These are phyloP conservation scores for Cyclotella kingstonii DNA, from an alignment of 108 stramenopile genomes.

Conservation along the genomic window DNA sequence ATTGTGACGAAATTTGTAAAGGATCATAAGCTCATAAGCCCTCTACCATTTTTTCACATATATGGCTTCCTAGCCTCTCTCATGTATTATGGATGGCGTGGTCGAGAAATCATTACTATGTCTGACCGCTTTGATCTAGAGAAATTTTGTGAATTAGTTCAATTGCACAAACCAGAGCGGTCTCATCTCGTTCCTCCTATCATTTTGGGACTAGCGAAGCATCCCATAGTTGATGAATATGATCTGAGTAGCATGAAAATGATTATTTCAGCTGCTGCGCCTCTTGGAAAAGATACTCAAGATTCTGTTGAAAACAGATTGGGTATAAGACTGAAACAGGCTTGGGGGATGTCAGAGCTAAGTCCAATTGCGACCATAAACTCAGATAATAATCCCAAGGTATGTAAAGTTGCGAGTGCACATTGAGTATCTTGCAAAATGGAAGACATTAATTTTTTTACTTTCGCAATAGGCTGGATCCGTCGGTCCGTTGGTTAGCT, in stretches of 20 bases:
- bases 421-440: too few relatives aligned
- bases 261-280: slow-evolving; percentile 82
- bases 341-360: slow-evolving; percentile 79
- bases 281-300: slow-evolving; percentile 74
- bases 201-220: slow-evolving; percentile 70
- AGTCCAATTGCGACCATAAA: slow-evolving; percentile 69
- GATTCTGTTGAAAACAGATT: slow-evolving; percentile 63
- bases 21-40: slow-evolving; percentile 68
- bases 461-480: slow-evolving; percentile 59
- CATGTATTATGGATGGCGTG: slow-evolving; percentile 67
- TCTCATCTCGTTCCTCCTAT: slow-evolving; percentile 93
- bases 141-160: slow-evolving; percentile 68
- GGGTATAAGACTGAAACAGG: slow-evolving; percentile 66
- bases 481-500: slow-evolving; percentile 69
- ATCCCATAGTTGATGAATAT: slow-evolving; percentile 79
- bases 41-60: slow-evolving; percentile 94
- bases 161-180: slow-evolving; percentile 63
- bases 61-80: slow-evolving; percentile 73
- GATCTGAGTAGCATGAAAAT: slow-evolving; percentile 63
- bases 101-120: slow-evolving; percentile 69
- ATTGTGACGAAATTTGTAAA: too few relatives aligned
- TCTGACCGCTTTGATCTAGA: slow-evolving; percentile 81
- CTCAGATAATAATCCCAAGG: slow-evolving; percentile 46
- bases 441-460: too few relatives aligned
- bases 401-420: too few relatives aligned